Base-by-base conservation (phyloP, 108 stramenopile species). In the Skeletonema costatum region DNA sequence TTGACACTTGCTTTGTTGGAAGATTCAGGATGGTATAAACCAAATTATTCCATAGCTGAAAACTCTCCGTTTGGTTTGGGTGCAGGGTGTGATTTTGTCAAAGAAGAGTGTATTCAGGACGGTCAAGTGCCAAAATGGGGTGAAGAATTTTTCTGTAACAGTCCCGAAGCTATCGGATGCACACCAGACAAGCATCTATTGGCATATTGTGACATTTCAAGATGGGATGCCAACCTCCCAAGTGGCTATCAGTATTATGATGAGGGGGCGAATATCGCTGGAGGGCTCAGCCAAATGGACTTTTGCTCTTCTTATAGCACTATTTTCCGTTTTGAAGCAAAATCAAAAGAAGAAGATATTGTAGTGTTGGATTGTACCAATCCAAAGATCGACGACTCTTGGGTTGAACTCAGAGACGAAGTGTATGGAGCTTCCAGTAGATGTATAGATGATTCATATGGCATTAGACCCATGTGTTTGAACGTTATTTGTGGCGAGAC, bases 1-100 rank as follows among this genome's bases (percentile, higher is more conserved):
- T 61, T 88, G 19, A 88, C 87, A n/a, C 71, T 88, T 16, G 85
- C 87, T 7, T 41, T 86, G 25, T 59, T 88, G 31, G 87, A 88
- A 71, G 87, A 88, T 44, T 73, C 71, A 50, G 87, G 87, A 0
- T 88, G 85, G 85, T 88, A 88, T 63, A 75, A 73, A 4, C 70
- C 82, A 30, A 77, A 85, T 46, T 88, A 86, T 65, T 32, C 58
- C 12, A 44, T 66, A 11, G 85, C 85, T 5, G 66, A 78, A 30
- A 81, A 75, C 36, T 64, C 78, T 13, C 76, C 82, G 11, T 88
- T 81, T 81, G 84, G 80, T 1, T 63, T 81, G 5, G 85, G 82
- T 44, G 87, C 83, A 25, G 87, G 87, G 0, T 88, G 87, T 77
- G 79, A 83, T 9, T 88, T 88, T 72, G 72, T 84, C 6, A 51